Percentiles rank a stretch among this genome's conserved stretches.
phyloP scores from a whole-genome alignment of 495 filamentous ascomycete genomes.

The Penicillium lividum region DNA sequence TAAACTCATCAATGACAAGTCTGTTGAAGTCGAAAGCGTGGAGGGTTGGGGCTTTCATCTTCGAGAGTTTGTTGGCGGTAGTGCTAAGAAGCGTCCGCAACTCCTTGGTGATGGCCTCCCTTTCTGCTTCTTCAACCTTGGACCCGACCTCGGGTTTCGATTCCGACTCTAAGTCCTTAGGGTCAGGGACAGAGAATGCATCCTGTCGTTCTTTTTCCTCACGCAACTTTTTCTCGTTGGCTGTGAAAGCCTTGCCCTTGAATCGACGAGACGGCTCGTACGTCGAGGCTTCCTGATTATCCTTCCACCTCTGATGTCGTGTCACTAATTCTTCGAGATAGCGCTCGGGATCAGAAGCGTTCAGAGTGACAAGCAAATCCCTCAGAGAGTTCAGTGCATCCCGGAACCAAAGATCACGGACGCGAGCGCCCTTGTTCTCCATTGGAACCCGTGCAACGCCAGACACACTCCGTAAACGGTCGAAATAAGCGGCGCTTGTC shows the following conservation, averaged over 20 bases:
- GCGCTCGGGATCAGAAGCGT: constrained; percentile 21
- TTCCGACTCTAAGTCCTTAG: background rate
- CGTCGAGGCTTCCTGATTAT: constrained; percentile 19
- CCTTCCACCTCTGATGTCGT: constrained; percentile 25
- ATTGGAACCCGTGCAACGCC: constrained; percentile 45
- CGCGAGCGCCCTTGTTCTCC: constrained; percentile 30
- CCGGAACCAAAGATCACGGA: constrained; percentile 57
- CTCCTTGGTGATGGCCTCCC: background rate
- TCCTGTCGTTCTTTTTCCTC: background rate
- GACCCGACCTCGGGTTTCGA: background rate
- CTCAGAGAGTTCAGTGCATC: constrained; percentile 41
- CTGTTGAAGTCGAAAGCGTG: constrained; percentile 65
- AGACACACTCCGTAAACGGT: constrained; percentile 51
- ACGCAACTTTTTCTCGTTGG: background rate
- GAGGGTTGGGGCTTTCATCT: constrained; percentile 40
- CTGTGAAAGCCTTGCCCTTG: too few species aligned
- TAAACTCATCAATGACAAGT: constrained; percentile 69
- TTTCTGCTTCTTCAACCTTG: background rate
- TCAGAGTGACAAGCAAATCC: constrained; percentile 42
- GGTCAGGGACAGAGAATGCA: background rate
- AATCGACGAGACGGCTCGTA: constrained; percentile 39
- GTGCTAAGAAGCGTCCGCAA: constrained; percentile 28
- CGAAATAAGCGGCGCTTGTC: constrained; percentile 46
- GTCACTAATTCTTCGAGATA: constrained; percentile 31
- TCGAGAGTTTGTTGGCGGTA: constrained; percentile 14